Base-by-base conservation (phyloP, 1,139 yeast species). In the Yamadazyma dendronema region DNA sequence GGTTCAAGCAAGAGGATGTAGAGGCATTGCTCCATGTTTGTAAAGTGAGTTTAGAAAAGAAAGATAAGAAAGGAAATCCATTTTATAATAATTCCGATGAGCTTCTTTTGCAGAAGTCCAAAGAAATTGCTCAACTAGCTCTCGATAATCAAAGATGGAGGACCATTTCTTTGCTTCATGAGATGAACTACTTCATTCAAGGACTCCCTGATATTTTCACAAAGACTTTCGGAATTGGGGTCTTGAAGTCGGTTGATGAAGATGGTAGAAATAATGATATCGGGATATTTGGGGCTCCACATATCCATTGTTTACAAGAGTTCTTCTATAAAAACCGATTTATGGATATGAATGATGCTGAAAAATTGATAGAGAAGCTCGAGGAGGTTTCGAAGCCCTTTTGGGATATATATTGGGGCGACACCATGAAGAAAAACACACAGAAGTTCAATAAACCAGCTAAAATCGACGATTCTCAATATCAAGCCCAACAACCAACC, bases 281-380 rank as follows among this genome's bases (percentile, higher is more conserved):
- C 3, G 61, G 74, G 0, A 67, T 77, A 0, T 78, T 72, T 59
- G 84, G 84, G 1, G 83, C 79, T 10, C 82, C 84, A 0, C 85
- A 79, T 43, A 44, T 79, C n/a, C 61, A 63, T 32, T 56, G 72
- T 1, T 53, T 75, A 11, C 85, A 80, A 46, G 75, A 67, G 19
- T 73, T 76, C 41, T 77, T 65, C 49, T 77, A 71, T 51, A 77
- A 72, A 48, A 72, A 77, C 48, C 50, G 85, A 34, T 70, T 77
- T 40, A 50, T 57, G 41, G 44, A 59, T 36, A 46, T 67, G 43
- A 51, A 51, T 11, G 56, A 64, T 25, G 45, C 41, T 1, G 61
- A 52, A 2, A 49, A 38, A 2, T 47, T 72, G 29, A 43, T 44
- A 2, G 55, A 48, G 8, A 67, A 63, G 39, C 45, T 77, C 11